phyloP scores from a whole-genome alignment of 1,139 yeast species.

The Diutina siamensis region DNA sequence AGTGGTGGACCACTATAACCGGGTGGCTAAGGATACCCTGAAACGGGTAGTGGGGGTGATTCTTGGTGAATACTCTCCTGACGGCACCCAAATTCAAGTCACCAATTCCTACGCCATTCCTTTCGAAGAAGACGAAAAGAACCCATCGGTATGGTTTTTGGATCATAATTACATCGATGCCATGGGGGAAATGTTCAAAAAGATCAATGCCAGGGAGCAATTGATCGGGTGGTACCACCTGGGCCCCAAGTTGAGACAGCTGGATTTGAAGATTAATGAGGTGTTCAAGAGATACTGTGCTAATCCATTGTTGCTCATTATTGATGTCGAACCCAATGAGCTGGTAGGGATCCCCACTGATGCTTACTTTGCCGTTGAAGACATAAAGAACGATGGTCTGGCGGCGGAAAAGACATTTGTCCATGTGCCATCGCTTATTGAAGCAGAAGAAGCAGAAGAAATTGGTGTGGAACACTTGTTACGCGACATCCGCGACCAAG shows the following conservation, averaged over 20 bases:
- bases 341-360: conserved; percentile 87
- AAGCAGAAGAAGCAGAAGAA: conserved; percentile 98
- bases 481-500: conserved; percentile 92
- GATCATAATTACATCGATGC: conserved; percentile 94
- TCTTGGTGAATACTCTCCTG: conserved; percentile 62
- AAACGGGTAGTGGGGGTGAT: conserved; percentile 92
- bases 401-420: conserved; percentile 87
- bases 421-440: conserved; percentile 84
- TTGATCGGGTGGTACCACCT: conserved; percentile 98
- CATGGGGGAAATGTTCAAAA: conserved; percentile 97
- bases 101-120: conserved; percentile 82
- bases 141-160: conserved; percentile 91
- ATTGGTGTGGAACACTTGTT: conserved; percentile 95
- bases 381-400: conserved; percentile 93
- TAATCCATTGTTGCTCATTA: conserved; percentile 78
- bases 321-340: conserved; percentile 71
- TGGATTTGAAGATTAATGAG: conserved; percentile 87
- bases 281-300: conserved; percentile 72
- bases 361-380: conserved; percentile 90
- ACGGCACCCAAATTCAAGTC: conserved; percentile 39
- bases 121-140: conserved; percentile 91
- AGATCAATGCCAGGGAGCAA: conserved; percentile 92
- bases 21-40: conserved; percentile 57
- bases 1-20: conserved; percentile 89
- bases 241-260: conserved; percentile 83